Percentiles rank a stretch among this genome's conserved stretches.
phyloP scores from a whole-genome alignment of 306 rosid genomes.

The Rosa lucieae region DNA sequence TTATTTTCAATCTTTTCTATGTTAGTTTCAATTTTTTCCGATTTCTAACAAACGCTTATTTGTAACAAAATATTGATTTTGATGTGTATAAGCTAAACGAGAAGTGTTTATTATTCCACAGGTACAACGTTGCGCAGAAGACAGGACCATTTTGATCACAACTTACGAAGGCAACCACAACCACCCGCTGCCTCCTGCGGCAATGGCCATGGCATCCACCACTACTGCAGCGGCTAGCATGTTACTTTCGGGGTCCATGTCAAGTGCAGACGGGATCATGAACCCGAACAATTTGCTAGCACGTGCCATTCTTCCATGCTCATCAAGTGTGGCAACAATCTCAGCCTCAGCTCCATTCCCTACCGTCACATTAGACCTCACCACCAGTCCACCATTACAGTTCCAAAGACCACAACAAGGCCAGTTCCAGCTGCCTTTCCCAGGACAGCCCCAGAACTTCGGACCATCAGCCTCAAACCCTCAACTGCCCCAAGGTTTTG shows the following conservation, averaged over 20 bases:
- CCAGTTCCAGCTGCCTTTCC: constrained; percentile 65
- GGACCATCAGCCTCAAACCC: constrained; percentile 31
- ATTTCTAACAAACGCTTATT: too few species aligned
- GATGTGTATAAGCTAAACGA: neutral
- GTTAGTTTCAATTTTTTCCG: neutral
- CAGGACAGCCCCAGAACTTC: constrained; percentile 52
- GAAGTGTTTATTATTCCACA: constrained; percentile 11
- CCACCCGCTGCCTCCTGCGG: constrained; percentile 95
- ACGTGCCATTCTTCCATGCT: constrained; percentile 75
- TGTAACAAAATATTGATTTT: neutral
- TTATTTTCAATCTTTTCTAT: neutral
- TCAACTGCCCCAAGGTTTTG: constrained; percentile 43
- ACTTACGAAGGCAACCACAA: constrained; percentile 95
- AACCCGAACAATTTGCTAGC: constrained; percentile 71
- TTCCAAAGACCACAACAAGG: constrained; percentile 44
- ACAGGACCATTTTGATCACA: constrained; percentile 70
- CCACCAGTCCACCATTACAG: constrained; percentile 64
- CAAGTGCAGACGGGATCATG: constrained; percentile 85
- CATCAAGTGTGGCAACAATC: constrained; percentile 78
- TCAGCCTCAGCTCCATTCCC: constrained; percentile 96
- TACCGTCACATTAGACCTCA: constrained; percentile 80
- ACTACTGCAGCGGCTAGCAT: constrained; percentile 88
- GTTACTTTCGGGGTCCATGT: constrained; percentile 86
- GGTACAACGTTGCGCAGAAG: constrained; percentile 99
- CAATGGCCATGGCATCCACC: constrained; percentile 96